These are phyloP conservation scores for Suillus hirtellus DNA, from an alignment of 768 basidiomycete species.

Conservation along the genomic window DNA sequence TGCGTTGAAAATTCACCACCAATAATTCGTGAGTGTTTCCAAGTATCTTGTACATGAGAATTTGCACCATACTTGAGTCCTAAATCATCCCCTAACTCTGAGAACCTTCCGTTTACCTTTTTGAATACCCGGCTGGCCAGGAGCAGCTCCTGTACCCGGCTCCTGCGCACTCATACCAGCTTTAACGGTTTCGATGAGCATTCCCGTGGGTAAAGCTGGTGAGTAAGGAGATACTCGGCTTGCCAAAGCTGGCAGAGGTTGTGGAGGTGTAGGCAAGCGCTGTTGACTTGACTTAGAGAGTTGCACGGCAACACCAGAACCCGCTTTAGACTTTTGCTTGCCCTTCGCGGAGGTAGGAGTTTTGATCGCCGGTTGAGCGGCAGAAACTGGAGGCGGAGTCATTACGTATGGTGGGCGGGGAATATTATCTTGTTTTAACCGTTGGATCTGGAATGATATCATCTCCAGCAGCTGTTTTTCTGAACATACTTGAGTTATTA, in stretches of 20 bases:
- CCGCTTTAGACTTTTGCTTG: conserved; percentile 54
- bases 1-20: background rate
- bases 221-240: conserved; percentile 80
- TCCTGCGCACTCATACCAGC: conserved; percentile 77
- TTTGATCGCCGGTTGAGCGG: conserved; percentile 33
- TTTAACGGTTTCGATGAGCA: conserved; percentile 82
- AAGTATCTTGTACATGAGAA: background rate
- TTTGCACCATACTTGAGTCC: background rate
- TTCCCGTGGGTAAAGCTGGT: conserved; percentile 72
- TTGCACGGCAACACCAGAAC: conserved; percentile 30
- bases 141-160: conserved; percentile 40
- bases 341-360: conserved; percentile 41
- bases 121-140: conserved; percentile 37
- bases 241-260: conserved; percentile 70
- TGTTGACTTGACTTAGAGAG: conserved; percentile 36
- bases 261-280: conserved; percentile 71
- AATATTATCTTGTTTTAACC: conserved; percentile 65
- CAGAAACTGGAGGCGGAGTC: conserved; percentile 28
- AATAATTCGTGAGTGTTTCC: background rate
- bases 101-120: conserved; percentile 85
- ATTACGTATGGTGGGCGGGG: conserved; percentile 64
- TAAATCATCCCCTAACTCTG: conserved; percentile 58
- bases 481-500: conserved; percentile 28
- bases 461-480: conserved; percentile 80
- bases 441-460: conserved; percentile 73